Evolutionary conservation across 2,329 filamentous ascomycete genomes (phyloP).

Genomic region (Paraconiothyrium brasiliense): DNA sequence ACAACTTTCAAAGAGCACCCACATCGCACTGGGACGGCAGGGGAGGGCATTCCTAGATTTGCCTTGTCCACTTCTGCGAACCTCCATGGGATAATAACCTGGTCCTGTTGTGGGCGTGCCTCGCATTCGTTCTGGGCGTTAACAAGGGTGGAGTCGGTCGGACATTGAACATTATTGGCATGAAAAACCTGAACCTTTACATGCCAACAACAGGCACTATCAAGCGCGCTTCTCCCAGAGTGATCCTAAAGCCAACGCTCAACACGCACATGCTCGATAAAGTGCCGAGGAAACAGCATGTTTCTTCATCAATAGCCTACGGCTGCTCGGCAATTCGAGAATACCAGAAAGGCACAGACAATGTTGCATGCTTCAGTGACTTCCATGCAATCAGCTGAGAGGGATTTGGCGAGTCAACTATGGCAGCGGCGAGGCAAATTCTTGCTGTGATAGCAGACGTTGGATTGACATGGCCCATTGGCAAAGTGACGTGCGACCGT

Average conservation of each 20-base stretch:
- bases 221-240: neutral
- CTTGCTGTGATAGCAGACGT: neutral
- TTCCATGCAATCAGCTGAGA: neutral
- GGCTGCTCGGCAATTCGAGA: neutral
- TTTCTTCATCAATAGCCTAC: neutral
- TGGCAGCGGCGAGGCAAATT: neutral
- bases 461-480: conserved; percentile 2
- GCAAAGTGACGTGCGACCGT: conserved; percentile 1
- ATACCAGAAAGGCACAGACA: neutral
- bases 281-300: neutral
- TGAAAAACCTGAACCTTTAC: neutral
- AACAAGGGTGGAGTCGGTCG: too few species aligned
- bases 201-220: neutral
- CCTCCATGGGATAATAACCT: too few species aligned
- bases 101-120: too few species aligned
- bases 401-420: neutral
- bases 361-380: neutral
- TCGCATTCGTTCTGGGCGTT: too few species aligned
- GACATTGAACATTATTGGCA: too few species aligned
- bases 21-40: too few species aligned
- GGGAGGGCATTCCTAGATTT: too few species aligned
- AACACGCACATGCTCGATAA: neutral
- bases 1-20: neutral
- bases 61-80: too few species aligned
- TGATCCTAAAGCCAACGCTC: neutral